These are phyloP conservation scores for Lepidium didymum DNA, from an alignment of 345 rosid genomes.

Conservation along the genomic window DNA sequence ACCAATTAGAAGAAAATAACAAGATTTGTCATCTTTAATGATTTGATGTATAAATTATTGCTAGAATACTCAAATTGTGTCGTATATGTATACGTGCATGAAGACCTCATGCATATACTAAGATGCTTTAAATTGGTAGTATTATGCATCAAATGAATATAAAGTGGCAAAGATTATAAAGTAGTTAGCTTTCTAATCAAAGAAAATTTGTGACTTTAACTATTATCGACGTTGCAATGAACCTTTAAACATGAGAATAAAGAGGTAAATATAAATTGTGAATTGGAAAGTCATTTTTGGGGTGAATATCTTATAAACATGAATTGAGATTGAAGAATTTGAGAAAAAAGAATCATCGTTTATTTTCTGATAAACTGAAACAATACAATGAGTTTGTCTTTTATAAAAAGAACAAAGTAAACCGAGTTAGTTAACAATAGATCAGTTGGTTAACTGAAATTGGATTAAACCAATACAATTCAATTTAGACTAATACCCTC, in stretches of 20 bases:
- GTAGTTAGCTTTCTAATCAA: background rate
- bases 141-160: background rate
- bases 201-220: background rate
- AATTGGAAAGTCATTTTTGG: no score
- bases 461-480: no score
- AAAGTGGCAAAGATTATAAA: background rate
- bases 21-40: background rate
- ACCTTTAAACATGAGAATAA: background rate
- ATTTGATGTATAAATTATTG: background rate
- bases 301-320: no score
- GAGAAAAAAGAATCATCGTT: no score
- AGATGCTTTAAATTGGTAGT: background rate
- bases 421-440: no score
- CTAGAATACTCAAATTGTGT: background rate
- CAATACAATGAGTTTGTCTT: no score
- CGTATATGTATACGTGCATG: background rate
- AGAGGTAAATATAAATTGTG: background rate
- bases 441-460: no score
- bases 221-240: background rate
- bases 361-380: no score
- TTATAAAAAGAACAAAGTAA: no score
- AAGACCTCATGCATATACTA: background rate
- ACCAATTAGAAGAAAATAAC: background rate
- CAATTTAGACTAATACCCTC: no score
- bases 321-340: no score